Conservation (phyloP, 768 basidiomycete species). For the Calocybe gangraenosa region DNA sequence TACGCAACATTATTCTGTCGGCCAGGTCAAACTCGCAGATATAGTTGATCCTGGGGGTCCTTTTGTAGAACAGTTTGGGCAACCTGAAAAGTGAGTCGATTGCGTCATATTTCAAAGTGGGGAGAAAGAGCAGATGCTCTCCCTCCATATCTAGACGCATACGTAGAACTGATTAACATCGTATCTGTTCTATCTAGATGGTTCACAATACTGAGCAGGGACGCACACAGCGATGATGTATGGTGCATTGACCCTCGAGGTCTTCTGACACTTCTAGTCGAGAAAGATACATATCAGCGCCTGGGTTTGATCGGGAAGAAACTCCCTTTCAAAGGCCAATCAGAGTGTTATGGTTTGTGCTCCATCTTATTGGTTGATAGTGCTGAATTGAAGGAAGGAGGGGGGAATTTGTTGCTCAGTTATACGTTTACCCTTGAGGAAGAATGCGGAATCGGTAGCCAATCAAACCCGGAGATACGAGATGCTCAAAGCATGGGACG, state of each 20-base stretch:
- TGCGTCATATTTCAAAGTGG: not conserved
- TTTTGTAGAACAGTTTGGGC: slow-evolving; percentile 3
- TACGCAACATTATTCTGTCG: slow-evolving; percentile 38
- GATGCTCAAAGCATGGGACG: slow-evolving; percentile 50
- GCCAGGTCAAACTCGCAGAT: slow-evolving; percentile 37
- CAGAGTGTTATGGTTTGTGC: slow-evolving; percentile 45
- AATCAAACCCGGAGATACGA: slow-evolving; percentile 33
- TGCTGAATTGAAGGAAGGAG: slow-evolving; percentile 6
- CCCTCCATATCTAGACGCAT: too few species aligned
- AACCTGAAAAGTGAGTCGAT: slow-evolving; percentile 6
- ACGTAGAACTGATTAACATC: too few species aligned
- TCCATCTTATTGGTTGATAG: not conserved
- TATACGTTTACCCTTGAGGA: slow-evolving; percentile 41
- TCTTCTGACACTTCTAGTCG: slow-evolving; percentile 50
- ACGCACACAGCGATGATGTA: slow-evolving; percentile 40
- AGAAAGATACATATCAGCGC: slow-evolving; percentile 54
- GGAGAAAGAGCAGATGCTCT: too few species aligned
- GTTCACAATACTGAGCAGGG: slow-evolving; percentile 30
- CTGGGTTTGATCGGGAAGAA: slow-evolving; percentile 57
- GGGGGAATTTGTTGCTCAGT: slow-evolving; percentile 28
- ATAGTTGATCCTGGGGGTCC: slow-evolving; percentile 23
- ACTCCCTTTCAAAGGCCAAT: slow-evolving; percentile 47
- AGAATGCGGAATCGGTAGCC: slow-evolving; percentile 30
- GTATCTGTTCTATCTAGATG: slow-evolving; percentile 9
- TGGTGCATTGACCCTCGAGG: slow-evolving; percentile 72